Base-by-base conservation (phyloP, 495 filamentous ascomycete genomes). In the Penicillium samsonianum region DNA sequence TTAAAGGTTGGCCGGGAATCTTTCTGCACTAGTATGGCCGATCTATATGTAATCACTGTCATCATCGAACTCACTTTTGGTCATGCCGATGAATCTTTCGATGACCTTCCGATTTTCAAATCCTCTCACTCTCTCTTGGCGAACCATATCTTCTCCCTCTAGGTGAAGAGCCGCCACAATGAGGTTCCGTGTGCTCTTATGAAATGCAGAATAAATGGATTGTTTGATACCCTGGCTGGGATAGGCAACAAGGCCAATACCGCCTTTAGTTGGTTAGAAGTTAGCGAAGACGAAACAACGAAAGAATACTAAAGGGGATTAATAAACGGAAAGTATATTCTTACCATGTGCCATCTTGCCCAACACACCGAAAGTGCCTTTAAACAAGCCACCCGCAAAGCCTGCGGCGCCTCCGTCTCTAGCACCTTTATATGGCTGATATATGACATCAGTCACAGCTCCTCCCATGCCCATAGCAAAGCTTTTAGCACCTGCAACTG, bases 401-500 rank as follows among this genome's bases (percentile, higher is more conserved):
- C 90, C 90, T 2, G 81, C 60, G 0, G 83, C 62, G 1, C 87
- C 85, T 6, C 81, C 78, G 1, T 84, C 74, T 28, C 78, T 78
- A 3, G 82, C 86, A 0, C 87, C 90, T 1, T 78, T 78, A 37
- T 81, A 74, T 0, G 90, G 90, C 26, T 90, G 83, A 1, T 73
- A 71, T 10, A 90, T 79, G 1, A 94, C 63, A 0, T 87, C 91
- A 0, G 85, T 89, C 53, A 87, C 75, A 38, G 88, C 91, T 61
- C 92, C 90, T 37, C 84, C 84, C 50, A 92, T 79, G 1, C 90
- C 89, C 51, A 86, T 83, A 0, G 74, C 70, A 44, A 95, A 87
- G 59, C 87, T 89, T 61, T 81, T 77, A 3, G 65, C 59, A 5
- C 61, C 76, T 6, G 68, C 68, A 4, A 58, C 31, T 1, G 65